Evolutionary conservation across 108 stramenopile species (phyloP), one percentile per base, ranked within the genome.

Genomic region (Pseudonitzschia pungens): DNA sequence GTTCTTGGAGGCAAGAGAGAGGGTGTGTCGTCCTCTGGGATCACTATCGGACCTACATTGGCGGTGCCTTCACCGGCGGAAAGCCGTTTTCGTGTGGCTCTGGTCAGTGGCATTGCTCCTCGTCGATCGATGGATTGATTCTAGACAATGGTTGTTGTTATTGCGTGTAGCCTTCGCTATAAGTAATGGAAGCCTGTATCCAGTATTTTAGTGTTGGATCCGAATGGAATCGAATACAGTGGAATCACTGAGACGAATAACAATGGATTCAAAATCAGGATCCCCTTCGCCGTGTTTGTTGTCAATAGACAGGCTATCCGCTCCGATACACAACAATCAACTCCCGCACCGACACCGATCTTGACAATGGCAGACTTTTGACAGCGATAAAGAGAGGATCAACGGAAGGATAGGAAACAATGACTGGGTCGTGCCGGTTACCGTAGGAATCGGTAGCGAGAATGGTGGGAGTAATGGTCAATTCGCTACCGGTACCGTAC

Each of bases 41-140:
- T 54, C 7, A 15, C n/a, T 54, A 21, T 54, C 53, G 24, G 3
- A 8, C n/a, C 5, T 22, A 14, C 2, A 24, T 54, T 9, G 53
- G 8, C 40, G n/a, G 33, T 20, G 33, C n/a, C 29, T 62, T 62
- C 60, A 32, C 60, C 60, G 33, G 60, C 60, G 33, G 60, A 20
- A 16, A n/a, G n/a, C 36, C 60, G 32, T 62, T 33, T 33, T 41
- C 32, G 32, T 20, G 32, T 14, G n/a, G 32, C 12, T n/a, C 32
- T 10, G 36, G 60, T 62, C 0, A 40, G 10, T 33, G 29, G n/a
- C 32, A 33, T 33, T 33, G 60, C 32, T 33, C n/a, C n/a, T n/a
- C n/a, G n/a, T n/a, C n/a, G n/a, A n/a, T n/a, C n/a, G n/a, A n/a
- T n/a, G n/a, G n/a, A n/a, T n/a, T n/a, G n/a, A n/a, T 26, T 24